phyloP scores from a whole-genome alignment of 1,284 basidiomycete species.

The Coniophora puteana region DNA sequence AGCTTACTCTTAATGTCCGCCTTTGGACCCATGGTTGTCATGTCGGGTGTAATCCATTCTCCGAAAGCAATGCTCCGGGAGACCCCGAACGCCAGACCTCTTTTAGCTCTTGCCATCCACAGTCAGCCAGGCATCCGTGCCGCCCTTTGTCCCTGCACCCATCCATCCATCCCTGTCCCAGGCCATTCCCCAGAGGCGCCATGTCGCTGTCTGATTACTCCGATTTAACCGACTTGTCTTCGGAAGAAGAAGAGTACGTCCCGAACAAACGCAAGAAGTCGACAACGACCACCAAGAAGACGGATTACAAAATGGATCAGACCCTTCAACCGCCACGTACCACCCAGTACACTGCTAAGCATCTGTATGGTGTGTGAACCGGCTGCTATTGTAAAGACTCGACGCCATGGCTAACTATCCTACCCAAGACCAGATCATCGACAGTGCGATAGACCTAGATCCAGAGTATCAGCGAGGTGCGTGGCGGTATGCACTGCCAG shows the following conservation, averaged over 20 bases:
- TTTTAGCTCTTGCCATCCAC: too few species aligned
- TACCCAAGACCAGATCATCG: constrained; percentile 41
- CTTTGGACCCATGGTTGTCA: too few species aligned
- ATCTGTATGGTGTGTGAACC: constrained; percentile 38
- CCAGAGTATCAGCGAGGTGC: constrained; percentile 53
- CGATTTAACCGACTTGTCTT: constrained; percentile 41
- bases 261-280: too few species aligned
- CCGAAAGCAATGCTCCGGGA: too few species aligned
- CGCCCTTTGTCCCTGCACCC: too few species aligned
- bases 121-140: too few species aligned
- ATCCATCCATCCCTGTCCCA: too few species aligned
- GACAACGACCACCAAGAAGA: constrained; percentile 14
- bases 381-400: background rate
- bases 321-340: constrained; percentile 39
- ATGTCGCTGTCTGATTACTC: constrained; percentile 36
- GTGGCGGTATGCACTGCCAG: constrained; percentile 2
- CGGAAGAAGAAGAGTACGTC: constrained; percentile 34
- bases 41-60: too few species aligned
- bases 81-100: too few species aligned
- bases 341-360: constrained; percentile 39
- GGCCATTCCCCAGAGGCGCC: too few species aligned
- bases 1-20: too few species aligned
- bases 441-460: constrained; percentile 42
- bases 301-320: constrained; percentile 33
- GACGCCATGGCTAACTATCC: background rate